These are phyloP conservation scores for Anastatica hierochuntica DNA, from an alignment of 345 rosid species.

Conservation along the genomic window DNA sequence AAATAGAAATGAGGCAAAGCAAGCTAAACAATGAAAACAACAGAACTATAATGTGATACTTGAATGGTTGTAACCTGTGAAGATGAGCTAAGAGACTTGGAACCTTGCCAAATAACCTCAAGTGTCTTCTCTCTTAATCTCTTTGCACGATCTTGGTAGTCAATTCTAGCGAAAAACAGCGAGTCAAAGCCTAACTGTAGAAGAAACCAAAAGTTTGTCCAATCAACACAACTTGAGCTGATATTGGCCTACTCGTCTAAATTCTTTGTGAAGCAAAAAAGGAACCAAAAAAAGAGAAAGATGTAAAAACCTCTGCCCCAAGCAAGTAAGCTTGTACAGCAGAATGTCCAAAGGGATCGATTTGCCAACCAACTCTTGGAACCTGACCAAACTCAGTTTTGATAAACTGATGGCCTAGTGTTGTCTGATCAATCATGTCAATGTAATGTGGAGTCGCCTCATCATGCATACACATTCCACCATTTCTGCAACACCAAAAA, in stretches of 20 bases:
- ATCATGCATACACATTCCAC: slow-evolving; percentile 93
- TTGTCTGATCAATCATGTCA: slow-evolving; percentile 93
- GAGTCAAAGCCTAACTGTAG: slow-evolving; percentile 92
- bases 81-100: slow-evolving; percentile 80
- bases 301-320: slow-evolving; percentile 84
- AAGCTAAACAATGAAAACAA: background rate
- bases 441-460: slow-evolving; percentile 89
- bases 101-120: slow-evolving; percentile 90
- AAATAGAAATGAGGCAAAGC: slow-evolving; percentile 2
- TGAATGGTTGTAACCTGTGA: slow-evolving; percentile 52
- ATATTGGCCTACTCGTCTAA: background rate
- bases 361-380: slow-evolving; percentile 99
- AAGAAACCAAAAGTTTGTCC: slow-evolving; percentile 8
- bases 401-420: slow-evolving; percentile 74
- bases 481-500: slow-evolving; percentile 46
- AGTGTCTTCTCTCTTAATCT: slow-evolving; percentile 67
- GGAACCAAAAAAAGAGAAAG: background rate
- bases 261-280: background rate
- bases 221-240: background rate
- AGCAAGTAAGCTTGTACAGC: slow-evolving; percentile 90
- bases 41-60: background rate
- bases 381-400: slow-evolving; percentile 66
- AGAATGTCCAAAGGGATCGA: slow-evolving; percentile 94
- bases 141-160: slow-evolving; percentile 91
- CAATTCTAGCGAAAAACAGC: slow-evolving; percentile 86